These are phyloP conservation scores for Amphichorda felina DNA, from an alignment of 2,329 filamentous ascomycete species.

Conservation along the genomic window DNA sequence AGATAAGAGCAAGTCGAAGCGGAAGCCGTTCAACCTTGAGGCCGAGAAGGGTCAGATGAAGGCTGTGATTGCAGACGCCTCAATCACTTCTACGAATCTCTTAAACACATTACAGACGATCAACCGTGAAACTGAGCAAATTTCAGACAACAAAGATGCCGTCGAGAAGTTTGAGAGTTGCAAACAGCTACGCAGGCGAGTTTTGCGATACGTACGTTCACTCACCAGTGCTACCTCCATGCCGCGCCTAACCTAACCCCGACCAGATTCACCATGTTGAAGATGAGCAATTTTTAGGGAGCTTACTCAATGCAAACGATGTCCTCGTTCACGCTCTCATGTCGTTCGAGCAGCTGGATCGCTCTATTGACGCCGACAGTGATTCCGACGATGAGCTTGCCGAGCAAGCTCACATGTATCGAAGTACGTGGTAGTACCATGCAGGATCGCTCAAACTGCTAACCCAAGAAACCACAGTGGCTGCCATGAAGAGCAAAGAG, in stretches of 20 bases:
- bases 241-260: not conserved
- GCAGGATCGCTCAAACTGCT: not conserved
- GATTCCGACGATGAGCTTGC: slow-evolving; percentile 58
- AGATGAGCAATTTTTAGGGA: slow-evolving; percentile 82
- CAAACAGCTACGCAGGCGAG: slow-evolving; percentile 72
- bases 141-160: slow-evolving; percentile 72
- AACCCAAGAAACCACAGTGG: slow-evolving; percentile 25
- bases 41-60: slow-evolving; percentile 82
- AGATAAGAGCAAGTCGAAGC: slow-evolving; percentile 40
- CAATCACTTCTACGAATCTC: slow-evolving; percentile 83
- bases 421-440: slow-evolving; percentile 35
- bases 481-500: slow-evolving; percentile 37
- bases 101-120: slow-evolving; percentile 79
- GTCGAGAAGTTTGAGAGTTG: slow-evolving; percentile 72
- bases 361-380: slow-evolving; percentile 65
- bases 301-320: slow-evolving; percentile 87
- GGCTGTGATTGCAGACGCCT: slow-evolving; percentile 76
- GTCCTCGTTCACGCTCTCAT: slow-evolving; percentile 89
- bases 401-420: slow-evolving; percentile 53
- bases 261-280: slow-evolving; percentile 85
- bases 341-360: slow-evolving; percentile 88
- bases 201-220: slow-evolving; percentile 65
- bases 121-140: slow-evolving; percentile 78
- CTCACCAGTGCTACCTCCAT: not conserved
- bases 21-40: slow-evolving; percentile 67